phyloP scores from a whole-genome alignment of 768 basidiomycete genomes.

The Boletus pseudopeckii region DNA sequence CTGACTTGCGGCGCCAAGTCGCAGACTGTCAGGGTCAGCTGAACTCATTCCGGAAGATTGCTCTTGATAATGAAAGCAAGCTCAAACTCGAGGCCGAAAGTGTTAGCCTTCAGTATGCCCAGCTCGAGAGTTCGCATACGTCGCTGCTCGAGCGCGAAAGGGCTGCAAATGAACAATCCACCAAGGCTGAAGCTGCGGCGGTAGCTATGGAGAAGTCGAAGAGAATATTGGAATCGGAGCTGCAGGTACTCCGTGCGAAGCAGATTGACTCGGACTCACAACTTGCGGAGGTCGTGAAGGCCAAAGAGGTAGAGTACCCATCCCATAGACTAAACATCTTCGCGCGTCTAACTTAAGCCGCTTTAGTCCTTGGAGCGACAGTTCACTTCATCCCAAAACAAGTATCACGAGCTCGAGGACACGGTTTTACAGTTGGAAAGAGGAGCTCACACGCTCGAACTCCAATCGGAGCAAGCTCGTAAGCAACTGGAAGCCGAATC shows the following conservation, averaged over 20 bases:
- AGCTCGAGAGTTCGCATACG: constrained; percentile 56
- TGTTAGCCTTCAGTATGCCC: constrained; percentile 53
- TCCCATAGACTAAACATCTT: background rate
- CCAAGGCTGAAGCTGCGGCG: constrained; percentile 46
- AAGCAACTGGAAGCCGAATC: constrained; percentile 76
- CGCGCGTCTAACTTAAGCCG: background rate
- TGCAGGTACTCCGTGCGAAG: constrained; percentile 63
- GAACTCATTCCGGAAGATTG: constrained; percentile 55
- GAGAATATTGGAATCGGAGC: constrained; percentile 65
- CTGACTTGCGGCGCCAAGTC: constrained; percentile 63
- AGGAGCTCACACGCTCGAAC: constrained; percentile 69
- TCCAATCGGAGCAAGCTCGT: constrained; percentile 65
- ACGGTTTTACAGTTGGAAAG: constrained; percentile 78
- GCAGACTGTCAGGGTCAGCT: constrained; percentile 63
- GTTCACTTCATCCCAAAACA: constrained; percentile 63
- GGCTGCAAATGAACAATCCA: constrained; percentile 46
- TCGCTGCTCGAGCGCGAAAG: constrained; percentile 65
- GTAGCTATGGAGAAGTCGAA: constrained; percentile 67
- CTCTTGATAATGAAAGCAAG: constrained; percentile 66
- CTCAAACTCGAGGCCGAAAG: constrained; percentile 75
- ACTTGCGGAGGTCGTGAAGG: constrained; percentile 54
- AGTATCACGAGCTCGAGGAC: constrained; percentile 87
- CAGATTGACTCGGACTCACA: constrained; percentile 66
- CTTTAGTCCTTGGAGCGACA: constrained; percentile 73
- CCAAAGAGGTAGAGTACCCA: constrained; percentile 66